phyloP scores from a whole-genome alignment of 73 alveolate species.

The Loxodes magnus region DNA sequence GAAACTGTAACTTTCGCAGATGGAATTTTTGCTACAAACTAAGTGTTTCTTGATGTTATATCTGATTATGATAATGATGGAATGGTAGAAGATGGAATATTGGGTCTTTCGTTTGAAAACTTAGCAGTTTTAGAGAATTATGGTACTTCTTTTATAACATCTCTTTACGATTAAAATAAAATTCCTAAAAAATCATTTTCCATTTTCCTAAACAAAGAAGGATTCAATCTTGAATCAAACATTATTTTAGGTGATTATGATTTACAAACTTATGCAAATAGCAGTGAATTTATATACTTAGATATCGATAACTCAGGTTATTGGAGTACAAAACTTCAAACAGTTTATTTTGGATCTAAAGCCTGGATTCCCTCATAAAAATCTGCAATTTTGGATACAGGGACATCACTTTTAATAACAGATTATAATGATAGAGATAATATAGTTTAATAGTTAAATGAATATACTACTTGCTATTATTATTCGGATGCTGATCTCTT shows the following conservation, averaged over 20 bases:
- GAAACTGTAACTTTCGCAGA: background rate
- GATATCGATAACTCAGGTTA: background rate
- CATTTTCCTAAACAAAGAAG: background rate
- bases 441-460: background rate
- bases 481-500: background rate
- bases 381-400: conserved; percentile 3
- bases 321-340: background rate
- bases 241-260: background rate
- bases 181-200: background rate
- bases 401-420: background rate
- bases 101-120: background rate
- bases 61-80: background rate
- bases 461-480: background rate
- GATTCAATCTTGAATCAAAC: background rate
- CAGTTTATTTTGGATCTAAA: background rate
- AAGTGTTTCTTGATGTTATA: background rate
- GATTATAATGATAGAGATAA: background rate
- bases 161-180: background rate
- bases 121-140: background rate
- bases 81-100: background rate
- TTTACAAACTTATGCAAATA: background rate
- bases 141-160: background rate
- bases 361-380: background rate
- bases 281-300: background rate
- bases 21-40: background rate